These are phyloP conservation scores for Deinandra increscens DNA, from an alignment of 129 eudicot species.

Conservation along the genomic window DNA sequence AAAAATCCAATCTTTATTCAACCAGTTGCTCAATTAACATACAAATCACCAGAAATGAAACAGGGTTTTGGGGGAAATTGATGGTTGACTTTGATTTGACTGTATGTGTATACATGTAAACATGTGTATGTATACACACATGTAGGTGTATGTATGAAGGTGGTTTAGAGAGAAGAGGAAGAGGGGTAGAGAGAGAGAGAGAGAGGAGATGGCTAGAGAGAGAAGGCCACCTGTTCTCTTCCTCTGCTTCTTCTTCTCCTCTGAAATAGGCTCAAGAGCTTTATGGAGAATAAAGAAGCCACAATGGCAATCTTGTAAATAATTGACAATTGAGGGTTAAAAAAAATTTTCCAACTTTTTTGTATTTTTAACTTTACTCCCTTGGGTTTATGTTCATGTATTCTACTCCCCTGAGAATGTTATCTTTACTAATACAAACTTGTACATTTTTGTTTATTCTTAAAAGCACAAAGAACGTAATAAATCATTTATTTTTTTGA, in stretches of 20 bases:
- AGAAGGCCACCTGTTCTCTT: slow-evolving; percentile 40
- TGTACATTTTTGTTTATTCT: no score
- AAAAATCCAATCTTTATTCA: slow-evolving; percentile 18
- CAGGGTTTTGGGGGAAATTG: slow-evolving; percentile 13
- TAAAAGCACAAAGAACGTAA: no score
- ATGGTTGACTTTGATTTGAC: slow-evolving; percentile 20
- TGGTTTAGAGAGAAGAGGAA: slow-evolving; percentile 32
- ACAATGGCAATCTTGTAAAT: slow-evolving; percentile 24
- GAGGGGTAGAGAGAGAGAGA: slow-evolving; percentile 36
- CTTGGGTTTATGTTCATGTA: slow-evolving; percentile 13
- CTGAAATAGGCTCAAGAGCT: slow-evolving; percentile 35
- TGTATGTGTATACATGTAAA: slow-evolving; percentile 3
- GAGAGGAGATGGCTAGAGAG: slow-evolving; percentile 38
- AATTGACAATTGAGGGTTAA: slow-evolving; percentile 21
- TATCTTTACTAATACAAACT: background rate
- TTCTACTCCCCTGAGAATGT: background rate
- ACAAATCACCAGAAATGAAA: slow-evolving; percentile 31
- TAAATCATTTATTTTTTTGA: no score
- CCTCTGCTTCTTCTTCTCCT: slow-evolving; percentile 36
- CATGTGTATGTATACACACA: background rate
- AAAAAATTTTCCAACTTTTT: background rate
- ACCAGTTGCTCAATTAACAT: slow-evolving; percentile 10
- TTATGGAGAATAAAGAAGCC: slow-evolving; percentile 29
- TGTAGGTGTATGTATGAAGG: background rate
- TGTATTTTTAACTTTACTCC: background rate